Base-by-base conservation (phyloP, 495 filamentous ascomycete species). In the Aspergillus mulundensis region DNA sequence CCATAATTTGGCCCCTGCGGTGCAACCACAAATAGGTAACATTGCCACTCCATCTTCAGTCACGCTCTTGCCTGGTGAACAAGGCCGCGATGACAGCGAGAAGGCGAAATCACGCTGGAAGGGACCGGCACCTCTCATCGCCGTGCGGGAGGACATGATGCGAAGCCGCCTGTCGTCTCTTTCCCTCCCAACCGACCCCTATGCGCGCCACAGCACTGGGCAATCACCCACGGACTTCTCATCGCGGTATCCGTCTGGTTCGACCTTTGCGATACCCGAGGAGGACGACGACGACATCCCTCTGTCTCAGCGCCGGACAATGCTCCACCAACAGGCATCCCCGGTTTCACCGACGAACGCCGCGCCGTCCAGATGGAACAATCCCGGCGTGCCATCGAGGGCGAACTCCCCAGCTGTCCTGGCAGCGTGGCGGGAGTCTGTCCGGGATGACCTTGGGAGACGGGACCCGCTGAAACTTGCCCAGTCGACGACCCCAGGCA, bases 401-500 rank as follows among this genome's bases (percentile, higher is more conserved):
- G 65, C 66, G 5, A 77, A 75, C 36, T 77, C 84, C 19, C 82
- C 85, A 23, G 77, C 81, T 0, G 77, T 80, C 61, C 81, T 95
- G 46, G 87, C 87, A n/a, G 79, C 74, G n/a, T 95, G 89, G 81
- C 81, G 90, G 16, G 81, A 84, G 57, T 87, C 83, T 4, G 73
- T 95, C 6, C 83, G 83, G 10, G 77, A 85, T 11, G 87, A 92
- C 32, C 66, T 85, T 11, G 71, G 76, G 18, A 68, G 69, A 12
- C 65, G 66, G 20, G 70, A 78, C 28, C 73, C 81, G 1, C 55
- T 75, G 11, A 56, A 61, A 4, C 25, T 61, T 15, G 47, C 34
- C 39, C 54, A 61, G 4, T 39, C 53, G 14, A 53, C 66, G 15
- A 14, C 38, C 34, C 20, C 28, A 0, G 36, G 0, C 60, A 59